Percentiles rank a stretch among this genome's conserved stretches.
Evolutionary conservation across 495 filamentous ascomycete genomes (phyloP).

Genomic region (Paragyromitra xinjiangensis): DNA sequence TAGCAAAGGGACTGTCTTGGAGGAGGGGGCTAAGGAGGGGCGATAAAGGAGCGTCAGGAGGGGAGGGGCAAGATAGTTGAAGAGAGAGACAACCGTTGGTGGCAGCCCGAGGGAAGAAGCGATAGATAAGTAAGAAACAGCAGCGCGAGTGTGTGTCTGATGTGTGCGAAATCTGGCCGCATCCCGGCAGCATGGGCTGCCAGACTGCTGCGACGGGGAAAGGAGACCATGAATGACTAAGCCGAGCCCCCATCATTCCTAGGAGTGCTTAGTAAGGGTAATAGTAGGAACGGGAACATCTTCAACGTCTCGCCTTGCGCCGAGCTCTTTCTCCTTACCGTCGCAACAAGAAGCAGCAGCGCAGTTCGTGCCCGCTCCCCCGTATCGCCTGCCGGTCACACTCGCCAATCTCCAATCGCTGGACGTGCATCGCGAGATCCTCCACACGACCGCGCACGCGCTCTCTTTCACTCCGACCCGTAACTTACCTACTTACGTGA

Average conservation of each 20-base stretch:
- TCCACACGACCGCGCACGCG: conserved; percentile 43
- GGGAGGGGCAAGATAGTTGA: conserved; percentile 32
- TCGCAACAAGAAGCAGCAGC: conserved; percentile 52
- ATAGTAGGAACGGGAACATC: conserved; percentile 49
- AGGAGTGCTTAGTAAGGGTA: conserved; percentile 38
- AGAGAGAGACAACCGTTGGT: conserved; percentile 13
- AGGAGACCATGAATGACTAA: conserved; percentile 44
- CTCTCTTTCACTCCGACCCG: conserved; percentile 21
- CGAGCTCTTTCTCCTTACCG: conserved; percentile 53
- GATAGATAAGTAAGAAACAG: conserved; percentile 21
- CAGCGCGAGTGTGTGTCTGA: conserved; percentile 13
- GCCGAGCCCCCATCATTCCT: conserved; percentile 47
- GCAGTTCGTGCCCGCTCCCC: conserved; percentile 52
- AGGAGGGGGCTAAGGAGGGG: conserved; percentile 28
- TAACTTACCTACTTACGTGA: conserved; percentile 34
- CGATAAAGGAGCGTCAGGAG: conserved; percentile 41
- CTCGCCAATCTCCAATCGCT: conserved; percentile 48
- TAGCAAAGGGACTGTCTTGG: conserved; percentile 19
- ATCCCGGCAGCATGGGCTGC: conserved; percentile 41
- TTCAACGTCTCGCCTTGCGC: conserved; percentile 52
- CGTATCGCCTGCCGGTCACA: conserved; percentile 46
- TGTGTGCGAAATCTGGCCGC: conserved; percentile 47
- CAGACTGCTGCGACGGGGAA: conserved; percentile 9
- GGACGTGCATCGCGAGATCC: conserved; percentile 42
- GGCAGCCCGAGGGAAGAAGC: conserved; percentile 19